These are phyloP conservation scores for Angomonas ambiguus DNA, from an alignment of 208 protist genomes.

Conservation along the genomic window DNA sequence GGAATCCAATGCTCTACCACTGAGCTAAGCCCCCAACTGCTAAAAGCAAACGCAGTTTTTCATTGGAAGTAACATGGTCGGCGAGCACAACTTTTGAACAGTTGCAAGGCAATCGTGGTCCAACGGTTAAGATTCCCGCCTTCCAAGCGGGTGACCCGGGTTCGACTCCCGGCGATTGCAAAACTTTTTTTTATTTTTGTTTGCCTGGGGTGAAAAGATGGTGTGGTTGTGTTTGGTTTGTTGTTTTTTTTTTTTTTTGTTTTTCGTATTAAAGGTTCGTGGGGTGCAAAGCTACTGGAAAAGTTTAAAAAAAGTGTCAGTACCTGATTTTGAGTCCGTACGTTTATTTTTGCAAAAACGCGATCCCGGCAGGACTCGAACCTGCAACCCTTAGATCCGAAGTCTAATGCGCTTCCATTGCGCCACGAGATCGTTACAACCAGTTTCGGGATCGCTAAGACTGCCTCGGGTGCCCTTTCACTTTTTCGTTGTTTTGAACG, in stretches of 20 bases:
- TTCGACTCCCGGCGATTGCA: conserved; percentile 6
- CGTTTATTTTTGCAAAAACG: conserved; percentile 14
- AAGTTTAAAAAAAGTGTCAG: no score
- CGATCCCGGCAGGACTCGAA: conserved; percentile 66
- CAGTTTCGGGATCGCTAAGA: no score
- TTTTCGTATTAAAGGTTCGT: no score
- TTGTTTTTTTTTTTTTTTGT: no score
- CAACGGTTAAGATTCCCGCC: conserved; percentile 14
- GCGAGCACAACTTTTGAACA: neutral
- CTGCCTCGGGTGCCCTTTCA: no score
- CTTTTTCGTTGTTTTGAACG: conserved; percentile 16
- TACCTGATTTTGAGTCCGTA: no score
- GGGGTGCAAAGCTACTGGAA: no score
- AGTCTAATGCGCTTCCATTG: conserved; percentile 71
- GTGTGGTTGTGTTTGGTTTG: no score
- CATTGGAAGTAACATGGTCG: neutral
- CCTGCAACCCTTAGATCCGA: conserved; percentile 71
- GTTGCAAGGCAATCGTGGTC: conserved; percentile 1
- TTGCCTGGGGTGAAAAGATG: conserved; percentile 3
- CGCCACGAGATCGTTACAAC: conserved; percentile 40
- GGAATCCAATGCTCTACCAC: conserved; percentile 43
- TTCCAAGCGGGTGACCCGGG: conserved; percentile 13
- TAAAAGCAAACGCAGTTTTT: neutral
- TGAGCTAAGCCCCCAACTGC: conserved; percentile 33
- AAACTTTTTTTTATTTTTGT: neutral